Conservation (phyloP, 2,329 filamentous ascomycete genomes). For the Penicillium paneum region DNA sequence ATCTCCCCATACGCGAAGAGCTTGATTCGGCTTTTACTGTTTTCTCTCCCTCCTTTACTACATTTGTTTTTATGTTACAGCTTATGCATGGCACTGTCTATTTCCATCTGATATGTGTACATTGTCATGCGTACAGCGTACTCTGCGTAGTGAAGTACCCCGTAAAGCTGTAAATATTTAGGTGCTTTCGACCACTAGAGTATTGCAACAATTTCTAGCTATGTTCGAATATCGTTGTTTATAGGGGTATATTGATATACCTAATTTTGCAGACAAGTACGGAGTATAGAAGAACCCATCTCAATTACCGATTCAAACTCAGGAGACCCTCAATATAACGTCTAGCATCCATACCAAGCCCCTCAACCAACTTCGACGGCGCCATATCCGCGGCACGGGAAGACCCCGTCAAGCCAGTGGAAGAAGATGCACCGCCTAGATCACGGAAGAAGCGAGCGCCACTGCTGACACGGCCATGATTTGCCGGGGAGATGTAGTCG, state of each 20-base stretch:
- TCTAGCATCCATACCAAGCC: constrained; percentile 46
- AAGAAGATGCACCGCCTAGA: constrained; percentile 36
- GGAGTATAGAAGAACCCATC: neutral
- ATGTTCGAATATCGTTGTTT: neutral
- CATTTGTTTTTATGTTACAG: constrained; percentile 30
- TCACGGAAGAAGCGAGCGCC: constrained; percentile 40
- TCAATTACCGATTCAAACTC: constrained; percentile 41
- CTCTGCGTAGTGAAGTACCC: neutral
- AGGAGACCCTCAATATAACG: constrained; percentile 48
- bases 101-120: constrained; percentile 11
- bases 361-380: constrained; percentile 42
- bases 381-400: constrained; percentile 29
- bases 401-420: constrained; percentile 19
- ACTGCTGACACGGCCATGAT: constrained; percentile 33
- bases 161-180: neutral
- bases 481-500: constrained; percentile 36
- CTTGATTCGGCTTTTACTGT: constrained; percentile 19
- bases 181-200: neutral
- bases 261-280: neutral
- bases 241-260: neutral
- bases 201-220: neutral
- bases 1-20: constrained; percentile 25
- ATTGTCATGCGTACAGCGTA: neutral
- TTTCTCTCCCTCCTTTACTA: constrained; percentile 14
- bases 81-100: constrained; percentile 33